Percentiles rank a stretch among this genome's conserved stretches.
These are phyloP conservation scores for Trypanosomatidae sp. DNA, from an alignment of 208 protist genomes.

Conservation along the genomic window DNA sequence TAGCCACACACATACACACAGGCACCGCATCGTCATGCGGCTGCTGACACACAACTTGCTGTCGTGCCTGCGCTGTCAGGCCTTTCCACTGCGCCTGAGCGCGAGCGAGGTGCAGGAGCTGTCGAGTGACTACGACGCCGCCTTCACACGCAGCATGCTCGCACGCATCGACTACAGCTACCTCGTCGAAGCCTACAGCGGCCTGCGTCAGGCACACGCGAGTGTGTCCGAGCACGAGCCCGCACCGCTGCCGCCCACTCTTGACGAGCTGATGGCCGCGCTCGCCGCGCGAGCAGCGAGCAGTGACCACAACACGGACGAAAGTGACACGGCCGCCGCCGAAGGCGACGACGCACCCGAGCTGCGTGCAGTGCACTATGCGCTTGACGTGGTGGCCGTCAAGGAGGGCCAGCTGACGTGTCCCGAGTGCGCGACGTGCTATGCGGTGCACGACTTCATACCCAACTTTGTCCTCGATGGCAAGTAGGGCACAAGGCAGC, in stretches of 20 bases:
- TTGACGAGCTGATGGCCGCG: too few species aligned
- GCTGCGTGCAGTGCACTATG: conserved; percentile 45
- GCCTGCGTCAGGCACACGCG: conserved; percentile 16
- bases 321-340: neutral
- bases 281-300: too few species aligned
- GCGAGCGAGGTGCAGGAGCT: conserved; percentile 32
- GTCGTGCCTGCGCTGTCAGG: conserved; percentile 68
- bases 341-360: conserved; percentile 10
- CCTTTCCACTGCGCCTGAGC: conserved; percentile 42
- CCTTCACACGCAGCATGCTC: conserved; percentile 78
- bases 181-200: conserved; percentile 35
- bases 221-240: conserved; percentile 4
- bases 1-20: conserved; percentile 2
- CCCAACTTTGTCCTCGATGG: conserved; percentile 72
- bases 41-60: conserved; percentile 85
- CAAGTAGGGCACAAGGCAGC: conserved; percentile 2
- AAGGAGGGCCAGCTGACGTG: conserved; percentile 57
- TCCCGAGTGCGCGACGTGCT: conserved; percentile 40
- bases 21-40: conserved; percentile 28
- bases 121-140: conserved; percentile 46
- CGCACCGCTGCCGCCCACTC: too few species aligned
- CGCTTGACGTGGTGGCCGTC: conserved; percentile 55
- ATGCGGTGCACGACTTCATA: conserved; percentile 68
- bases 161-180: conserved; percentile 65
- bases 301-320: neutral